Conservation (phyloP, 1,139 yeast species). For the Taphrina pruni region DNA sequence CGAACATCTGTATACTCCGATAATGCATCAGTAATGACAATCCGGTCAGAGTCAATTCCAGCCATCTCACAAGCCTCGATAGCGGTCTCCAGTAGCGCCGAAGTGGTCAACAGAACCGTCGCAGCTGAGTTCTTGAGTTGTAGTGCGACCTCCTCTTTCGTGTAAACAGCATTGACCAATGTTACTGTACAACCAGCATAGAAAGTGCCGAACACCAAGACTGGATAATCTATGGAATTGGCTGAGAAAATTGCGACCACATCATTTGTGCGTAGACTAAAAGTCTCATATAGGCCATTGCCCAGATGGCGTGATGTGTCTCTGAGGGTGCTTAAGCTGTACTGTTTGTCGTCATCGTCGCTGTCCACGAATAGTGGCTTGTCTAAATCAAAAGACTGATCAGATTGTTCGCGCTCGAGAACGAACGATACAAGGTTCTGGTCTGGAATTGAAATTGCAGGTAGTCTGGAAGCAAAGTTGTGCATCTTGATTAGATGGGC, state of each 20-base stretch:
- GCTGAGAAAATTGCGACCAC: constrained; percentile 51
- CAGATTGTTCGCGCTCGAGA: constrained; percentile 18
- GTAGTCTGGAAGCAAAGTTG: constrained; percentile 15
- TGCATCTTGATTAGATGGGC: not conserved
- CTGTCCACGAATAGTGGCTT: constrained; percentile 32
- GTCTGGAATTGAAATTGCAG: constrained; percentile 11
- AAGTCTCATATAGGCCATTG: constrained; percentile 45
- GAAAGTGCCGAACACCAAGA: constrained; percentile 51
- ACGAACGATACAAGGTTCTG: constrained; percentile 23
- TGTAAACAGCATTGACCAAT: constrained; percentile 53
- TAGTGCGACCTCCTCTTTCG: constrained; percentile 51
- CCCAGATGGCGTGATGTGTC: constrained; percentile 10
- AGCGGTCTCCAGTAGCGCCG: constrained; percentile 46
- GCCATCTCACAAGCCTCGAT: constrained; percentile 48
- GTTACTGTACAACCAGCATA: constrained; percentile 52
- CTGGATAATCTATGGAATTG: constrained; percentile 50
- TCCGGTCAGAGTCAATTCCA: not conserved
- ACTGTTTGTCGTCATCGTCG: not conserved
- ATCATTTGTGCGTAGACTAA: constrained; percentile 48
- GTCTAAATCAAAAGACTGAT: not conserved
- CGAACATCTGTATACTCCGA: constrained; percentile 8
- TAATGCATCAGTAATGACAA: constrained; percentile 24
- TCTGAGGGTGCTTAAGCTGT: constrained; percentile 16
- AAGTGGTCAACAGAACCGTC: constrained; percentile 48
- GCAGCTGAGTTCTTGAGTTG: constrained; percentile 51